Conservation (phyloP, 2,329 filamentous ascomycete species). For the Alternaria arbusti region DNA sequence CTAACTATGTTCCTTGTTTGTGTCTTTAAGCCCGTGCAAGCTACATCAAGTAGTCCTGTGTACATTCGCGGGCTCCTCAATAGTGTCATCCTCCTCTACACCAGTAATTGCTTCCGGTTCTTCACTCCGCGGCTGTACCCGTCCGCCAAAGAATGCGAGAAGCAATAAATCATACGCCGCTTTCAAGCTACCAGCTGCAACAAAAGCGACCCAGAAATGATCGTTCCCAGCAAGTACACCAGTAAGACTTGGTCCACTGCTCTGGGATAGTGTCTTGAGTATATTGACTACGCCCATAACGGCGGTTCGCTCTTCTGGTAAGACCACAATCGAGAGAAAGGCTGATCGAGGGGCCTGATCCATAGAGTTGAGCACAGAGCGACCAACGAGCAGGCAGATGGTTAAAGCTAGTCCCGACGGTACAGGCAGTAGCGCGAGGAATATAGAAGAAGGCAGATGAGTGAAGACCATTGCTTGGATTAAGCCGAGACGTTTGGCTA, state of each 20-base stretch:
- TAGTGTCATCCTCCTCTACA: background rate
- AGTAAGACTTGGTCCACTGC: conserved; percentile 43
- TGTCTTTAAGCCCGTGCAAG: background rate
- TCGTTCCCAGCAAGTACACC: conserved; percentile 42
- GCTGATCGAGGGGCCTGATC: conserved; percentile 48
- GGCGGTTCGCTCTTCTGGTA: conserved; percentile 45
- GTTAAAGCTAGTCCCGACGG: conserved; percentile 33
- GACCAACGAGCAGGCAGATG: conserved; percentile 39
- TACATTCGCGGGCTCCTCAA: background rate
- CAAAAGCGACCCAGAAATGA: conserved; percentile 49
- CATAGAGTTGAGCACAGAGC: conserved; percentile 45
- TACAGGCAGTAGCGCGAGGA: conserved; percentile 41
- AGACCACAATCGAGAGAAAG: conserved; percentile 43
- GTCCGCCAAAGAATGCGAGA: conserved; percentile 44
- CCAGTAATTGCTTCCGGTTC: background rate
- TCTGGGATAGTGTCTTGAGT: conserved; percentile 46
- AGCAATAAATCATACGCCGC: conserved; percentile 45
- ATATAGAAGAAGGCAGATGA: conserved; percentile 45
- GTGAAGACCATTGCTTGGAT: conserved; percentile 54
- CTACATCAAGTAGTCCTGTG: background rate
- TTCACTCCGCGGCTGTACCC: conserved; percentile 21
- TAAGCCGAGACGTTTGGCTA: conserved; percentile 68
- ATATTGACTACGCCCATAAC: conserved; percentile 51
- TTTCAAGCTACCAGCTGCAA: conserved; percentile 46
- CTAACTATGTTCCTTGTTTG: background rate